Percentiles rank a stretch among this genome's conserved stretches.
Conservation (phyloP, 2,329 filamentous ascomycete genomes). For the Hymenoscyphus salicellus region DNA sequence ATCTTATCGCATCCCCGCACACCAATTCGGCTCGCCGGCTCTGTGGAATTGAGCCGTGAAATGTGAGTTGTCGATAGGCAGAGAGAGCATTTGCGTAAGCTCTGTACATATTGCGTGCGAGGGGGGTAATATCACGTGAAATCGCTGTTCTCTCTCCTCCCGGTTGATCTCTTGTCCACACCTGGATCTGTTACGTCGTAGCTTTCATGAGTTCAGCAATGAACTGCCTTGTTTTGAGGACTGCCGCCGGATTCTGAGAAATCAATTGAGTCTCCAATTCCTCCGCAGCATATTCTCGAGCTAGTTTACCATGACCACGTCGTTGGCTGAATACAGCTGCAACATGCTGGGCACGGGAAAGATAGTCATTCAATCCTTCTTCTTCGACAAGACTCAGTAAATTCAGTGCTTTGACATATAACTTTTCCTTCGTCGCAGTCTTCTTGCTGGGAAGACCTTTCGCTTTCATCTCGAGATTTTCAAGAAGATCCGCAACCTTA, state of each 20-base stretch:
- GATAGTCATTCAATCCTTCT: slow-evolving; percentile 30
- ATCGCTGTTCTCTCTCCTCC: too few species aligned
- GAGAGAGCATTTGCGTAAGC: not conserved
- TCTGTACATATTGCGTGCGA: not conserved
- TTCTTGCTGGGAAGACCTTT: slow-evolving; percentile 11
- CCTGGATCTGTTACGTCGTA: not conserved
- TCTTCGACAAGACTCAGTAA: slow-evolving; percentile 28
- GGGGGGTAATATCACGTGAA: not conserved
- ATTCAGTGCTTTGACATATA: slow-evolving; percentile 19
- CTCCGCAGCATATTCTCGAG: slow-evolving; percentile 27
- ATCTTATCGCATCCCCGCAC: not conserved
- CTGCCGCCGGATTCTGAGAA: slow-evolving; percentile 24
- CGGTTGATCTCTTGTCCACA: not conserved
- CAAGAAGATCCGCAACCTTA: slow-evolving; percentile 35
- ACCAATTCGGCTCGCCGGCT: not conserved
- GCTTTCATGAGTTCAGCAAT: not conserved
- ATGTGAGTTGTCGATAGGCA: not conserved
- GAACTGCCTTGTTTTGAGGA: slow-evolving; percentile 5
- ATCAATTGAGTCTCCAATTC: slow-evolving; percentile 26
- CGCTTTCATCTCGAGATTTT: slow-evolving; percentile 36
- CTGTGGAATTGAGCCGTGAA: not conserved
- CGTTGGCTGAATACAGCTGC: slow-evolving; percentile 26
- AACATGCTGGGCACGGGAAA: slow-evolving; percentile 27
- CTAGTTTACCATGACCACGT: slow-evolving; percentile 16
- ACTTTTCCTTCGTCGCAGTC: slow-evolving; percentile 14